Evolutionary conservation across 2,329 filamentous ascomycete species (phyloP), one percentile per base, ranked within the genome.

Genomic region (Escovopsis sp.): DNA sequence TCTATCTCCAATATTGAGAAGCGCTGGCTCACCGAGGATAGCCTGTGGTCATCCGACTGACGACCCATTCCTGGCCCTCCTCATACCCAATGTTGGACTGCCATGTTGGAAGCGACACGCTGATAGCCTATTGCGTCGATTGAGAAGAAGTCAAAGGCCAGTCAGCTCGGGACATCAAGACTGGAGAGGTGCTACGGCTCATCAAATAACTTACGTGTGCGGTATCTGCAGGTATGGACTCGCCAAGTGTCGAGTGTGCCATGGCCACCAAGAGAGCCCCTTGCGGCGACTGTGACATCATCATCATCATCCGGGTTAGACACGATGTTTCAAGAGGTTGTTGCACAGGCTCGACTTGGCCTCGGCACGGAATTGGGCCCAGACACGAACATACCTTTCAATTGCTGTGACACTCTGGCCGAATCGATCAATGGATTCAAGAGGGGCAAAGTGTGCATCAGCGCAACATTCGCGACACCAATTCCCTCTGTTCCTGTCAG

Each of bases 101-200:
- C 91, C 91, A 98, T 63, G 87, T 93, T 33, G 91, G 91, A 24
- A 98, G 68, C 13, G 91, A 96, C 35, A 96, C 89, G 60, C 89
- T 96, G 49, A 96, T 85, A 49, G 89, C 91, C 88, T 95, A 30
- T 39, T 12, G 24, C 16, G 13, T 7, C 11, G 20, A 32, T n/a
- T 16, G 13, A 35, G 5, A 20, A 15, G 24, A 11, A 11, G 15
- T 16, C 15, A 16, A 20, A 11, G 34, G 24, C 11, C 15, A 32
- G 33, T 34, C n/a, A 7, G 15, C 27, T 16, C 14, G 25, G 5
- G 29, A 9, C 16, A 20, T 47, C 27, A 40, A 15, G 29, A 24
- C 12, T 37, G 41, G 2, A 15, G 3, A 25, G 35, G 5, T 8
- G 16, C 36, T n/a, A 8, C 16, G 27, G 37, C 30, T 42, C 11